These are phyloP conservation scores for Trichoderma guizhouense DNA, from an alignment of 2,329 filamentous ascomycete species.

Conservation along the genomic window DNA sequence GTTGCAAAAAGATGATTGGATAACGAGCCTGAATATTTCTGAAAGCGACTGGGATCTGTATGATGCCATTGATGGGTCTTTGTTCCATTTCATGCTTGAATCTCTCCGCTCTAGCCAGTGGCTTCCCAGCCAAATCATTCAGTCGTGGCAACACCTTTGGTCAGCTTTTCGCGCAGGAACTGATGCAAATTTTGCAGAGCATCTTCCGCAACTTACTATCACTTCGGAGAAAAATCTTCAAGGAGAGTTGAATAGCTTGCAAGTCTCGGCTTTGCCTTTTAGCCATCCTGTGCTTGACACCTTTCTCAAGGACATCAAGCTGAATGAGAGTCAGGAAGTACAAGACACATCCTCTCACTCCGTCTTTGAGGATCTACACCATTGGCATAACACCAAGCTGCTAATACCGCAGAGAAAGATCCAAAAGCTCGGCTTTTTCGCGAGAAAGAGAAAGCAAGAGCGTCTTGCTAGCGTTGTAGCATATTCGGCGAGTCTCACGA, in stretches of 20 bases:
- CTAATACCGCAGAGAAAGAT: constrained; percentile 33
- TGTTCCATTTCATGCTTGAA: constrained; percentile 1
- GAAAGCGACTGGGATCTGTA: constrained; percentile 9
- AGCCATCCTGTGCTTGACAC: constrained; percentile 44
- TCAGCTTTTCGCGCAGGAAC: background rate
- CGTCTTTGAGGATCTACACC: constrained; percentile 47
- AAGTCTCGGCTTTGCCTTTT: constrained; percentile 40
- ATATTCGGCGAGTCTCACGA: constrained; percentile 69
- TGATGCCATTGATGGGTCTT: constrained; percentile 13
- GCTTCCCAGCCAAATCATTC: background rate
- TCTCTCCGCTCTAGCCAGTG: background rate
- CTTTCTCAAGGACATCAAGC: constrained; percentile 42
- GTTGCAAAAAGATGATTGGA: background rate
- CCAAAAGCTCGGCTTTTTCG: constrained; percentile 27
- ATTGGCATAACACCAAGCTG: constrained; percentile 62
- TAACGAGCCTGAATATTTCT: background rate
- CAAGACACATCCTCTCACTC: constrained; percentile 25
- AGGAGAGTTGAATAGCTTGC: background rate
- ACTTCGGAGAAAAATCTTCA: background rate
- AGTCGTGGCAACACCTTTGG: constrained; percentile 7
- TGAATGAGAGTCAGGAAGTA: constrained; percentile 29
- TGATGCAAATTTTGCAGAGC: background rate
- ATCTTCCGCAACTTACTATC: background rate
- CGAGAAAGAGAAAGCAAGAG: constrained; percentile 53
- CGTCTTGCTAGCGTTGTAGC: constrained; percentile 65